Percentiles rank a stretch among this genome's conserved stretches.
phyloP scores from a whole-genome alignment of 192 early-diverging fungal genomes.

The Coemansia guatemalensis region DNA sequence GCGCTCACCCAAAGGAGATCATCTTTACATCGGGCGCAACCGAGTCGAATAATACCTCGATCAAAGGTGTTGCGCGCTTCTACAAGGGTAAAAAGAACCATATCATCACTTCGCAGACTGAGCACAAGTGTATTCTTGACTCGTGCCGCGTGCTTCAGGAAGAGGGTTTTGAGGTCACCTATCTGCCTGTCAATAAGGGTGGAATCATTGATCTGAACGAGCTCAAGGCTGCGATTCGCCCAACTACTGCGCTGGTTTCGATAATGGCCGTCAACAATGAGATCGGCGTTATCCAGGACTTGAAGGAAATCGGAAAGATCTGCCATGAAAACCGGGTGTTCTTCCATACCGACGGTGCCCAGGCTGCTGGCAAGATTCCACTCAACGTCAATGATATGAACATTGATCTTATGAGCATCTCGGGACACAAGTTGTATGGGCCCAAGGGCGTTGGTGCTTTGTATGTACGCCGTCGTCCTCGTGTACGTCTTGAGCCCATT shows the following conservation, averaged over 20 bases:
- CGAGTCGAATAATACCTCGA: conserved; percentile 91
- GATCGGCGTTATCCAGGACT: conserved; percentile 94
- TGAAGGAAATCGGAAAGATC: conserved; percentile 85
- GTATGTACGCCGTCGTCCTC: conserved; percentile 89
- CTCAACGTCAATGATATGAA: conserved; percentile 90
- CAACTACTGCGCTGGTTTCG: conserved; percentile 87
- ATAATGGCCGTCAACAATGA: conserved; percentile 99
- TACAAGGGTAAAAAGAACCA: conserved; percentile 94
- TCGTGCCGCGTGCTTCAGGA: conserved; percentile 94
- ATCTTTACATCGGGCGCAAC: conserved; percentile 96
- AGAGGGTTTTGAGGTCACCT: conserved; percentile 95
- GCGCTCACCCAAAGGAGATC: conserved; percentile 95
- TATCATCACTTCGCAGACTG: conserved; percentile 95
- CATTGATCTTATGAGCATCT: conserved; percentile 93
- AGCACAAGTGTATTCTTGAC: conserved; percentile 98
- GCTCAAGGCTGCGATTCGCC: conserved; percentile 80
- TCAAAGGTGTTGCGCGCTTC: conserved; percentile 95
- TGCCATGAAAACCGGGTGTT: conserved; percentile 88
- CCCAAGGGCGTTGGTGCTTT: conserved; percentile 95
- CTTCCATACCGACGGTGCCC: conserved; percentile 96
- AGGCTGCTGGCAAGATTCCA: conserved; percentile 95
- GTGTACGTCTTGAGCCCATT: conserved; percentile 89
- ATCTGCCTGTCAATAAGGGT: conserved; percentile 81
- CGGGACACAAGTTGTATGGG: conserved; percentile 98
- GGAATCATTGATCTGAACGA: conserved; percentile 81